Conservation (phyloP, 306 rosid species). For the Amphicarpaea edgeworthii region DNA sequence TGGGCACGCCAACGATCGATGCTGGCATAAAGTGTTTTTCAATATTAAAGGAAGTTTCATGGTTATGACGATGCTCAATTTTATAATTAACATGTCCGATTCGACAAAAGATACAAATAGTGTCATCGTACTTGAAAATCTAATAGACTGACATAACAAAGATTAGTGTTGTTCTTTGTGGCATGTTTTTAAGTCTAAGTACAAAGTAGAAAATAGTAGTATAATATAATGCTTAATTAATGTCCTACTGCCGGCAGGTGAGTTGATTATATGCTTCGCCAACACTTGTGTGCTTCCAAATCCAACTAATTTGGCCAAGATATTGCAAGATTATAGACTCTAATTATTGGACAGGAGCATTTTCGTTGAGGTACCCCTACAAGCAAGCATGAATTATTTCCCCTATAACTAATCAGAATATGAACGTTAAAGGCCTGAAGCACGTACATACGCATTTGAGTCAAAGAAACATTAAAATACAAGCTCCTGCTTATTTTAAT, state of each 20-base stretch:
- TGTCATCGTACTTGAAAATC: slow-evolving; percentile 41
- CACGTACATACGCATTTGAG: not conserved
- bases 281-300: slow-evolving; percentile 41
- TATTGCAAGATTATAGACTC: slow-evolving; percentile 33
- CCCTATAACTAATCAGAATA: not conserved
- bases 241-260: slow-evolving; percentile 54
- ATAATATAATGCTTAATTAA: slow-evolving; percentile 35
- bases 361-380: slow-evolving; percentile 4
- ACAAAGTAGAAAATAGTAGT: not conserved
- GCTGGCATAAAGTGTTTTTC: slow-evolving; percentile 41
- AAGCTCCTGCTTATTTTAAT: not conserved
- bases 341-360: slow-evolving; percentile 39
- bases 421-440: slow-evolving; percentile 33
- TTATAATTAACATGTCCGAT: slow-evolving; percentile 13
- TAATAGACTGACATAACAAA: slow-evolving; percentile 26
- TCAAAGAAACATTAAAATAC: not conserved
- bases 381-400: slow-evolving; percentile 8
- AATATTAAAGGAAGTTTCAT: slow-evolving; percentile 43
- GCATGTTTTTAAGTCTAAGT: slow-evolving; percentile 8
- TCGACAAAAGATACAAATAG: slow-evolving; percentile 32
- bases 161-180: slow-evolving; percentile 24
- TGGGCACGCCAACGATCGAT: slow-evolving; percentile 44
- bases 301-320: slow-evolving; percentile 47
- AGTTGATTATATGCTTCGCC: slow-evolving; percentile 31
- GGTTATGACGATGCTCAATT: slow-evolving; percentile 29